phyloP scores from a whole-genome alignment of 2,329 filamentous ascomycete genomes.

The Grosmannia huntii region DNA sequence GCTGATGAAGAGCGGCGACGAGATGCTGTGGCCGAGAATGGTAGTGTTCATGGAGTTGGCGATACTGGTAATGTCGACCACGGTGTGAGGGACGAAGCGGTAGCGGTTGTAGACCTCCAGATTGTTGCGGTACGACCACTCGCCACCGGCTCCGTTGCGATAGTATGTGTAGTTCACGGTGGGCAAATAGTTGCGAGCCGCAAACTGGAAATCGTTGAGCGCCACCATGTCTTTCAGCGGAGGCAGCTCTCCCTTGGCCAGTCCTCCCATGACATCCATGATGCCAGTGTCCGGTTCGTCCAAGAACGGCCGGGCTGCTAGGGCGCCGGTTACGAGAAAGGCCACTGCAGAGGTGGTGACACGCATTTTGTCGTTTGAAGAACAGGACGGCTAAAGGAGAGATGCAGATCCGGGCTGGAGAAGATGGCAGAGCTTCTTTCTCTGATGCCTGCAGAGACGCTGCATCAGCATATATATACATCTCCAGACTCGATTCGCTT shows the following conservation, averaged over 20 bases:
- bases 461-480: too few relatives aligned
- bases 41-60: slow-evolving; percentile 31
- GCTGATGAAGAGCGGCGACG: slow-evolving; percentile 22
- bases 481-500: too few relatives aligned
- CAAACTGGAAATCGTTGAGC: slow-evolving; percentile 20
- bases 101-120: slow-evolving; percentile 39
- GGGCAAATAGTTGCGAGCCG: slow-evolving; percentile 54
- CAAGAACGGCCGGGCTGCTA: slow-evolving; percentile 30
- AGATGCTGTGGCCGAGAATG: slow-evolving; percentile 8
- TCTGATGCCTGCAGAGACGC: too few relatives aligned
- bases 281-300: slow-evolving; percentile 34
- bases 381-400: background rate
- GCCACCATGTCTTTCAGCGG: slow-evolving; percentile 25
- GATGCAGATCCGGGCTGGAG: too few relatives aligned
- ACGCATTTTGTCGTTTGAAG: slow-evolving; percentile 14
- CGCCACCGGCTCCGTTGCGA: slow-evolving; percentile 40
- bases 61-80: slow-evolving; percentile 35
- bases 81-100: slow-evolving; percentile 31
- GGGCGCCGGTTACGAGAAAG: slow-evolving; percentile 21
- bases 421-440: too few relatives aligned
- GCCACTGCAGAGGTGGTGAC: slow-evolving; percentile 29
- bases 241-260: slow-evolving; percentile 1
- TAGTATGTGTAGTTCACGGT: slow-evolving; percentile 49
- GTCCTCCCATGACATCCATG: slow-evolving; percentile 20
- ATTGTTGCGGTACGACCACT: slow-evolving; percentile 45